Evolutionary conservation across 495 filamentous ascomycete species (phyloP).

Genomic region (Daldinia grandis): DNA sequence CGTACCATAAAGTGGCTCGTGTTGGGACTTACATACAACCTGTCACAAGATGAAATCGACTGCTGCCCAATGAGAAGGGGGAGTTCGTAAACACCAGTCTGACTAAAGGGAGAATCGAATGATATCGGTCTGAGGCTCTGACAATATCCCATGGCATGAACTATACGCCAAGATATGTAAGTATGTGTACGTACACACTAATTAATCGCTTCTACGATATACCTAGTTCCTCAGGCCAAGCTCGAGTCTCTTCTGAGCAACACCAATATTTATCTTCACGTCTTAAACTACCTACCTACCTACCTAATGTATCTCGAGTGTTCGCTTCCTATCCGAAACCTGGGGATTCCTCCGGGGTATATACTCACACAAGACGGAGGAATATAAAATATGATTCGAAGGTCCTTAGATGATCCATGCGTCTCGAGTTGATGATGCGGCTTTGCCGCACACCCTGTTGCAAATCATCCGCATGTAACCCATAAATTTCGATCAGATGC

Average conservation of each 20-base stretch:
- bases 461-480: constrained; percentile 43
- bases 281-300: no score
- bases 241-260: neutral
- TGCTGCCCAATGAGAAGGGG: constrained; percentile 28
- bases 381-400: constrained; percentile 8
- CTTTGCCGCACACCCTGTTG: constrained; percentile 35
- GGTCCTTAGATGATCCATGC: constrained; percentile 31
- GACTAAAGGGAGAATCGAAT: constrained; percentile 35
- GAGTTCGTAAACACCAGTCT: constrained; percentile 31
- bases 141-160: constrained; percentile 27
- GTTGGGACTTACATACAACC: constrained; percentile 10
- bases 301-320: neutral
- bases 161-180: constrained; percentile 15
- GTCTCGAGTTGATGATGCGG: constrained; percentile 32
- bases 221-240: neutral
- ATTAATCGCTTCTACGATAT: neutral
- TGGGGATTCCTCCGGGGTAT: neutral
- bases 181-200: neutral
- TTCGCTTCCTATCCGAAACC: constrained; percentile 4
- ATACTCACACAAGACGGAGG: constrained; percentile 4
- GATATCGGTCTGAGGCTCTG: constrained; percentile 42
- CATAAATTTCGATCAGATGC: constrained; percentile 38
- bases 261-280: neutral
- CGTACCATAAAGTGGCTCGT: neutral
- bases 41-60: constrained; percentile 10